Evolutionary conservation across 495 filamentous ascomycete genomes (phyloP).

Genomic region (Aspergillus homomorphus): DNA sequence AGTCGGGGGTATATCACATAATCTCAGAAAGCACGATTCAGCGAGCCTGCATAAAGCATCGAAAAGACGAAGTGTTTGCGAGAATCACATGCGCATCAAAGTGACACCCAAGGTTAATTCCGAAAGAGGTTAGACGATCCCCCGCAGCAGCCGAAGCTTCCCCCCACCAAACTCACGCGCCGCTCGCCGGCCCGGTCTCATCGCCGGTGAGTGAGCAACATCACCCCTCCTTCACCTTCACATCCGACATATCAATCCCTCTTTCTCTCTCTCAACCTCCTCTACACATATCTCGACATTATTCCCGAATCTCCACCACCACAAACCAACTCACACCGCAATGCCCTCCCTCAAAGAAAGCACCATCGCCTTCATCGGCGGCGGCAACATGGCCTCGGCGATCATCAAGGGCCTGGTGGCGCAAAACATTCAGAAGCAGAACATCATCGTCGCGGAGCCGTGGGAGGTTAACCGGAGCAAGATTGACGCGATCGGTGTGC

Average conservation of each 20-base stretch:
- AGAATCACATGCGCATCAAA: background rate
- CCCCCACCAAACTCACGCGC: background rate
- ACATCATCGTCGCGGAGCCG: slow-evolving; percentile 68
- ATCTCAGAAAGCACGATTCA: too few relatives aligned
- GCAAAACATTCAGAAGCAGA: slow-evolving; percentile 33
- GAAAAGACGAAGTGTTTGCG: background rate
- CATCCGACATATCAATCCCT: background rate
- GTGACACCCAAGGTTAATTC: background rate
- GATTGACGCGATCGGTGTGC: slow-evolving; percentile 82
- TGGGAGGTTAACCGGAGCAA: slow-evolving; percentile 83
- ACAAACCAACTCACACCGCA: slow-evolving; percentile 1
- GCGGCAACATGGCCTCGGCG: slow-evolving; percentile 46
- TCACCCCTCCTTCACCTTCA: background rate
- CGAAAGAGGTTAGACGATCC: background rate
- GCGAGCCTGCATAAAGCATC: too few relatives aligned
- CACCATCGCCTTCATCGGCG: slow-evolving; percentile 44
- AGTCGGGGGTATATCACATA: too few relatives aligned
- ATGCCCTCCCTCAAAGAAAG: slow-evolving; percentile 39
- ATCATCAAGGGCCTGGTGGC: slow-evolving; percentile 40
- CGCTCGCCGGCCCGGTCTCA: background rate
- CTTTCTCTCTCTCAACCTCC: background rate
- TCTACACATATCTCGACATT: too few relatives aligned
- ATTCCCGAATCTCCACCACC: background rate
- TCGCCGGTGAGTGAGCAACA: background rate
- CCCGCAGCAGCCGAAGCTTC: background rate